Evolutionary conservation across 345 rosid species (phyloP), one percentile per base, ranked within the genome.

Genomic region (Corchorus capsularis): DNA sequence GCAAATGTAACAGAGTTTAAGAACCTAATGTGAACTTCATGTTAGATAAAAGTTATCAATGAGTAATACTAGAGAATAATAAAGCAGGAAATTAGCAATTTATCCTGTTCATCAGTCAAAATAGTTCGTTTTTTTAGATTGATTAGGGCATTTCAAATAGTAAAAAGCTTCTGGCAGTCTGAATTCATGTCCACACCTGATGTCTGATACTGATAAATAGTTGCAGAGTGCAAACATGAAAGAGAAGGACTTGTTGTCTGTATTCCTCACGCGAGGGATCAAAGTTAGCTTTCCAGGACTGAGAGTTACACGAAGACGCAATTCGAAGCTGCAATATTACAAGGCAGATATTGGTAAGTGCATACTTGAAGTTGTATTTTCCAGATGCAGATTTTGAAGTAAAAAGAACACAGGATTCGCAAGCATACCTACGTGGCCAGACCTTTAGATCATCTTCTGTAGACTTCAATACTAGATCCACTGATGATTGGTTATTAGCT

Each of bases 211-310:
- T 73, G 91, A 85, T 43, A 95, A 85, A 83, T 93, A 87, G 87
- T 91, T 95, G 50, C 88, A 82, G 74, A 93, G 82, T 0, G 91
- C 92, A 73, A 95, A 91, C 62, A 85, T 89, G 78, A 93, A 95
- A 35, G 94, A 88, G 88, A 93, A 95, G 70, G 92, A 81, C 86
- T 86, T 95, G 82, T 64, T 85, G 81, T 93, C 98, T 14, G 87
- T 91, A 84, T 95, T 93, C 82, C 98, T 89, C 85, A 95, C 97
- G 65, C 98, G 98, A 59, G 99, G 94, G 80, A 89, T 91, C 88
- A 95, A 54, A 76, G 90, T 90, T 79, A 95, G 91, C 86, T 91
- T 93, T 79, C 96, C 94, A 73, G 89, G 83, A 79, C 90, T 79
- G 53, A 95, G 83, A 77, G 96, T 74, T 78, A 93, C 60, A 73